These are phyloP conservation scores for Beauveria bassiana DNA, from an alignment of 2,329 filamentous ascomycete species.

Conservation along the genomic window DNA sequence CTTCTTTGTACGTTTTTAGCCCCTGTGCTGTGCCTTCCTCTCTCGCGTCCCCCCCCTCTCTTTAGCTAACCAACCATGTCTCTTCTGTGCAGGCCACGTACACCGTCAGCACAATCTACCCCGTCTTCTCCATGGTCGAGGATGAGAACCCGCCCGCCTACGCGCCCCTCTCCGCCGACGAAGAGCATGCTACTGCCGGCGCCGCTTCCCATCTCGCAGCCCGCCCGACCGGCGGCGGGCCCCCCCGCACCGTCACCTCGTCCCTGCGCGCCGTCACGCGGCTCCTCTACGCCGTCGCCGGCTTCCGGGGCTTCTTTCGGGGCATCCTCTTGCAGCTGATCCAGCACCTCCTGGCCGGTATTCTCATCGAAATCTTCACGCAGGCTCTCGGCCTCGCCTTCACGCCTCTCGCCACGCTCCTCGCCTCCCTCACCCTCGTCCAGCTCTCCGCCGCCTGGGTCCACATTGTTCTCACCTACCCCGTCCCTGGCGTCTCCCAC, in stretches of 20 bases:
- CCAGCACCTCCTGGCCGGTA: slow-evolving; percentile 24
- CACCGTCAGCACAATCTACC: slow-evolving; percentile 42
- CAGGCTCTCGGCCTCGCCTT: slow-evolving; percentile 18
- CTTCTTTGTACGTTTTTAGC: slow-evolving; percentile 27
- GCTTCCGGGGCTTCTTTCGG: slow-evolving; percentile 60
- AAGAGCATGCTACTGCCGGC: slow-evolving; percentile 26
- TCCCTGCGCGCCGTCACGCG: slow-evolving; percentile 44
- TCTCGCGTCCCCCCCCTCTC: no score
- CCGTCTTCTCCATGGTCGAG: slow-evolving; percentile 50
- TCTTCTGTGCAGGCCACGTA: slow-evolving; percentile 34
- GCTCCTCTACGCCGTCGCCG: slow-evolving; percentile 53
- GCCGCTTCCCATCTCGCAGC: slow-evolving; percentile 18
- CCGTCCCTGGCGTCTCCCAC: slow-evolving; percentile 50
- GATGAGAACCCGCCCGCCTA: slow-evolving; percentile 49
- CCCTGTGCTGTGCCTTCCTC: neutral
- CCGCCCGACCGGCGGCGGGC: slow-evolving; percentile 23
- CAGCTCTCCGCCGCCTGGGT: slow-evolving; percentile 74
- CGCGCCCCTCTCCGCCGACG: slow-evolving; percentile 40
- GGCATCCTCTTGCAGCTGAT: slow-evolving; percentile 49
- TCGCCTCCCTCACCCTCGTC: slow-evolving; percentile 54
- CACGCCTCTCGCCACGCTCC: slow-evolving; percentile 42
- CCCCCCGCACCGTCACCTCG: slow-evolving; percentile 36
- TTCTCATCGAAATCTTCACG: slow-evolving; percentile 38
- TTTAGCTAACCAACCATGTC: neutral
- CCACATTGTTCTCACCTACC: slow-evolving; percentile 72